Evolutionary conservation across 257 asterid species (phyloP), one percentile per base, ranked within the genome.

Genomic region (Thymus quinquecostatus): DNA sequence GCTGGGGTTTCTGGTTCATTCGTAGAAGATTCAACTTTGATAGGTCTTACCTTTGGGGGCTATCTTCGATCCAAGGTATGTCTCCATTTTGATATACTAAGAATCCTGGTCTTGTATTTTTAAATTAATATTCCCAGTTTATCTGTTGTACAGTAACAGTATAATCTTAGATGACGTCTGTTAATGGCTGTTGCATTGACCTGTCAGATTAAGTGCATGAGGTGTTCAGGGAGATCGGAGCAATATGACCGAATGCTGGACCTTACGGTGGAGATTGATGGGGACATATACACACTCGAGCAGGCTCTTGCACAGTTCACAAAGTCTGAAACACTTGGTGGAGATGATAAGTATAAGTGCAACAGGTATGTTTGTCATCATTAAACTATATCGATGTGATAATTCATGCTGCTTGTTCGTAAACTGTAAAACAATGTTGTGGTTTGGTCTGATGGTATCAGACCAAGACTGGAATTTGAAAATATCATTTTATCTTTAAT

Each of bases 311-410:
- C 74, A 14, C 86, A 82, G 56, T 86, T 86, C 61, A 84, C 92
- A 27, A 70, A 64, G 60, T 79, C 82, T 8, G 92, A 87, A 78
- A 87, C 74, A 45, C 86, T 87, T 67, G 85, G 87, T 67, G 90
- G 90, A 45, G 88, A 87, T 59, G 89, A 82, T 64, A 87, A 87
- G 85, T 87, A 87, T 49, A 81, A 81, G 75, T 87, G 92, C 82
- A 73, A 77, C 80, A 82, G 85, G 92, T 87, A 11, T 51, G 75
- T 72, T 5, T 3, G 41, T 3, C 41, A 38, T 38, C 41, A 38
- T 38, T 38, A 38, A 38, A 38, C 6, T 38, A 69, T 69, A 48
- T 54, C 32, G 57, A 68, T 43, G 41, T 27, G 47, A 55, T 69
- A 11, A 9, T 38, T 14, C 14, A 30, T 63, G 68, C 44, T 21